Conservation (phyloP, 176 grass and related monocot genomes). For the Oryza brachyantha region DNA sequence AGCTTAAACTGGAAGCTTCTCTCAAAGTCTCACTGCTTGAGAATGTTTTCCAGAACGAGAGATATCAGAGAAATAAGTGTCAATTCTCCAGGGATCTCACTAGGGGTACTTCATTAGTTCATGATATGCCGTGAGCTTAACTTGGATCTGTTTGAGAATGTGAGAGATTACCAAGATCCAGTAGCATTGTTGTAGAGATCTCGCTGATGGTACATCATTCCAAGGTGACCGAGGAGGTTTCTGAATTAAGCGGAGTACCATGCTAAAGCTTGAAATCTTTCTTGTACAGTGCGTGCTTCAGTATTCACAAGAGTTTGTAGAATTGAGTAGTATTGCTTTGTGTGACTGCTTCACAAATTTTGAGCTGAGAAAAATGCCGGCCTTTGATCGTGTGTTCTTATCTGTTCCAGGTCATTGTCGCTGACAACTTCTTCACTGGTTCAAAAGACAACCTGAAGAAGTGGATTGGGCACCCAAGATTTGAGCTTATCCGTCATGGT, state of each 20-base stretch:
- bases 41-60: background rate
- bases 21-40: background rate
- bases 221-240: background rate
- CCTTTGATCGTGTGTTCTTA: background rate
- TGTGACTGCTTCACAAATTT: background rate
- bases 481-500: conserved; percentile 99
- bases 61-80: conserved; percentile 9
- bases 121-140: background rate
- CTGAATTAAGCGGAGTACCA: background rate
- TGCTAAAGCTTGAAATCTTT: background rate
- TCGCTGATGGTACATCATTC: background rate
- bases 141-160: conserved; percentile 22
- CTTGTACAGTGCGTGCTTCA: background rate
- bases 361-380: background rate
- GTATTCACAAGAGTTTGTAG: background rate
- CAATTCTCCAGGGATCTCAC: background rate
- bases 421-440: conserved; percentile 96
- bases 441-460: conserved; percentile 99
- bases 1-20: conserved; percentile 26
- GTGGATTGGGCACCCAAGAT: conserved; percentile 99
- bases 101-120: background rate
- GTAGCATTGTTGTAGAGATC: conserved; percentile 30
- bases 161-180: conserved; percentile 26
- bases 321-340: background rate
- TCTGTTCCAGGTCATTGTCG: conserved; percentile 82